Percentiles rank a stretch among this genome's conserved stretches.
Evolutionary conservation across 2,329 filamentous ascomycete genomes (phyloP).

Genomic region (Incumbomyces delicatus): DNA sequence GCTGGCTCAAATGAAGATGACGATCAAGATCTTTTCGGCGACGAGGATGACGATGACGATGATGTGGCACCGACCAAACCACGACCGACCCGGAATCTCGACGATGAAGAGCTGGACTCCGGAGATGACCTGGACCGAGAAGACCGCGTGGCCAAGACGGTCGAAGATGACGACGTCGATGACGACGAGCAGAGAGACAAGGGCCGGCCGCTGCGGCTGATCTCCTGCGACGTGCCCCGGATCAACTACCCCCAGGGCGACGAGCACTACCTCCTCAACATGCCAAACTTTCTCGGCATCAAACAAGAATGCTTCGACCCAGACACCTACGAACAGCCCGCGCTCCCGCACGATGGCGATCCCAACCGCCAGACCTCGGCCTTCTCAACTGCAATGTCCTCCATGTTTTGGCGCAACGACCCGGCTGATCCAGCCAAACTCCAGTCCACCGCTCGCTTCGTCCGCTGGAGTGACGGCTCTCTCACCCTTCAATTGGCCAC

Average conservation of each 20-base stretch:
- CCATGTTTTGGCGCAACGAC: slow-evolving; percentile 56
- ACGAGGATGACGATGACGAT: slow-evolving; percentile 37
- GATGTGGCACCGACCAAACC: slow-evolving; percentile 16
- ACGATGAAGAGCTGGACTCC: slow-evolving; percentile 55
- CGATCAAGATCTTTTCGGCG: slow-evolving; percentile 36
- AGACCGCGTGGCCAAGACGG: slow-evolving; percentile 41
- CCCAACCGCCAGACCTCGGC: slow-evolving; percentile 43
- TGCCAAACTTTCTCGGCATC: slow-evolving; percentile 54
- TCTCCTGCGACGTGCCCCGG: slow-evolving; percentile 35
- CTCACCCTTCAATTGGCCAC: slow-evolving; percentile 57
- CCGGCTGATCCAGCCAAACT: slow-evolving; percentile 47
- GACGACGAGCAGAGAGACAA: slow-evolving; percentile 33
- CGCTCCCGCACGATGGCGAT: slow-evolving; percentile 43
- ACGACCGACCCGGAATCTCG: slow-evolving; percentile 36
- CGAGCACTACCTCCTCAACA: slow-evolving; percentile 54
- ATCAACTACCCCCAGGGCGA: slow-evolving; percentile 49
- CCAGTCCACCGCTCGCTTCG: slow-evolving; percentile 56
- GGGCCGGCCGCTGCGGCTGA: slow-evolving; percentile 34
- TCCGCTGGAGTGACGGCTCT: slow-evolving; percentile 59
- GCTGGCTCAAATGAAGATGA: slow-evolving; percentile 25
- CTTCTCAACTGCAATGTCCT: slow-evolving; percentile 54
- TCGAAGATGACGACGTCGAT: slow-evolving; percentile 34
- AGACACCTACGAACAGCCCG: slow-evolving; percentile 50
- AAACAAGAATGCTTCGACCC: slow-evolving; percentile 53
- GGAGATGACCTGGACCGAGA: slow-evolving; percentile 50